Evolutionary conservation across 768 basidiomycete genomes (phyloP).

Genomic region (Russula virescens): DNA sequence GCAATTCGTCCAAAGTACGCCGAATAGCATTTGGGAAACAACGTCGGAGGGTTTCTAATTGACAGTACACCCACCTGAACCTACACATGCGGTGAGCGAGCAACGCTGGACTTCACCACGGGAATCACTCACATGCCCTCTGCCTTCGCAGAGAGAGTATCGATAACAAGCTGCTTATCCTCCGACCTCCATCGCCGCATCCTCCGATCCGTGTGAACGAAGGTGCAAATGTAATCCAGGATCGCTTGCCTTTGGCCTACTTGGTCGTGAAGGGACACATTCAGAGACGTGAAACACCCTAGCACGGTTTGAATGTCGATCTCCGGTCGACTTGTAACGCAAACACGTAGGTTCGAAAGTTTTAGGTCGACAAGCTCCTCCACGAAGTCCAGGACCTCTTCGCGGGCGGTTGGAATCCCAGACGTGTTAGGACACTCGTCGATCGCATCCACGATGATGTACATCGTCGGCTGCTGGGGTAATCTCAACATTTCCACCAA

Average conservation of each 20-base stretch:
- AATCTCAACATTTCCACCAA: constrained; percentile 3
- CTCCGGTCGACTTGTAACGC: constrained; percentile 5
- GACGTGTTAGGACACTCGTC: constrained; percentile 12
- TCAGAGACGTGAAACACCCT: neutral
- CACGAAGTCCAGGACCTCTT: neutral
- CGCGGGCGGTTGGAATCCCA: neutral
- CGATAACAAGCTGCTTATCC: neutral
- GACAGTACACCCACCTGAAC: constrained; percentile 13
- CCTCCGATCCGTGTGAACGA: neutral
- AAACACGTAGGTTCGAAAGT: neutral
- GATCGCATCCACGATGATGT: constrained; percentile 10
- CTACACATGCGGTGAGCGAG: neutral
- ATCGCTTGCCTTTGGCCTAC: constrained; percentile 1
- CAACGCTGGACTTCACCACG: neutral
- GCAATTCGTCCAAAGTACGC: neutral
- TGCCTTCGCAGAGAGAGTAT: constrained; percentile 3
- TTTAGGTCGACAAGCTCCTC: neutral
- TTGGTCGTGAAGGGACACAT: constrained; percentile 4
- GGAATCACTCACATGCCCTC: constrained; percentile 9
- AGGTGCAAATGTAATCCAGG: neutral
- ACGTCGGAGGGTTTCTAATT: constrained; percentile 1
- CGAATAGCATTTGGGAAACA: neutral
- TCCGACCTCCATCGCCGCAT: constrained; percentile 6
- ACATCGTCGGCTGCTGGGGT: neutral
- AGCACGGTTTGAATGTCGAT: constrained; percentile 1